Conservation (phyloP, 768 basidiomycete species). For the Kwoniella botswanensis region DNA sequence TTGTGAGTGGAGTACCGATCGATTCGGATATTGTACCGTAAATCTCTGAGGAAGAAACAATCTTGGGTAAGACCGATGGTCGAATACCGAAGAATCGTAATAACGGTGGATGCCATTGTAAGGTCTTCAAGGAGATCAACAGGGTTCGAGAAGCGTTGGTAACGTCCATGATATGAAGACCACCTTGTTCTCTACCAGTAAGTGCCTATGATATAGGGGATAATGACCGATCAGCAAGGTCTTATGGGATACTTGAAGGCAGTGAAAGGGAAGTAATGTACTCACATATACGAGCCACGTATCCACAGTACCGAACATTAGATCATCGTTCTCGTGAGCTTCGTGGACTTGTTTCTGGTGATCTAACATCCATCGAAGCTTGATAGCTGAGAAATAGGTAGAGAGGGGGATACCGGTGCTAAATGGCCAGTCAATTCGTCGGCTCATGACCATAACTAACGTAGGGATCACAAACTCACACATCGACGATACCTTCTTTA, state of each 20-base stretch:
- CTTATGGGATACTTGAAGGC: too few relatives aligned
- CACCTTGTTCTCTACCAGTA: constrained; percentile 72
- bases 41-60: constrained; percentile 89
- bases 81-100: constrained; percentile 86
- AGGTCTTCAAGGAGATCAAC: constrained; percentile 77
- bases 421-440: neutral
- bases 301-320: constrained; percentile 93
- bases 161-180: constrained; percentile 84
- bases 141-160: constrained; percentile 97
- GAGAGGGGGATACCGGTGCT: constrained; percentile 94
- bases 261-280: neutral
- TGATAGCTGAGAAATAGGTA: constrained; percentile 97
- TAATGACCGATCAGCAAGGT: too few relatives aligned
- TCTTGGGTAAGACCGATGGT: constrained; percentile 75
- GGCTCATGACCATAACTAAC: neutral
- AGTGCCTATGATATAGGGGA: constrained; percentile 66
- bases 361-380: constrained; percentile 96
- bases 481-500: constrained; percentile 51
- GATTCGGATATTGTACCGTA: constrained; percentile 72
- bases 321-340: constrained; percentile 79
- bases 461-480: constrained; percentile 32
- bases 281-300: constrained; percentile 91
- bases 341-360: constrained; percentile 74
- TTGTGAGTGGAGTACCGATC: constrained; percentile 63
- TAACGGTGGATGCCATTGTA: constrained; percentile 81